Evolutionary conservation across 306 rosid genomes (phyloP), one percentile per base, ranked within the genome.

Genomic region (Trifolium pratense): DNA sequence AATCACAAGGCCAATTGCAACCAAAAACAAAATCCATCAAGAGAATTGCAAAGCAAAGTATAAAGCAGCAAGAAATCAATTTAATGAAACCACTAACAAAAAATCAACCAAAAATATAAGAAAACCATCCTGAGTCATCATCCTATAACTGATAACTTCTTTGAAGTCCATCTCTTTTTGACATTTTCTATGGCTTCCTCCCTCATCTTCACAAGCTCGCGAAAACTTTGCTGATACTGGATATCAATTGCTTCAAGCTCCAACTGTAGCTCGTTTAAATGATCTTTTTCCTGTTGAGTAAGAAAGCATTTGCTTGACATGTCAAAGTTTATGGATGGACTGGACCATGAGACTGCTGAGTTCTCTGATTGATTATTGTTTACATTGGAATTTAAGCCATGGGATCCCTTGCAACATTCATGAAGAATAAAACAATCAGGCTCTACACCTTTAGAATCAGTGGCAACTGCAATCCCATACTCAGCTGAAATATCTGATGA

Each of bases 191-290:
- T 84, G 23, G 92, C 95, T 72, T 82, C 89, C 77, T 87, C 93
- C 83, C 86, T 93, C 89, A 78, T 70, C 78, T 66, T 89, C 82
- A 71, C 37, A 62, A 93, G 96, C 64, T 85, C 86, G 49, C 71
- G 65, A 69, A 86, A 80, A 64, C 85, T 64, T 40, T 79, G 93
- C 64, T 58, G 83, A 75, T 80, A 90, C 74, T 83, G 85, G 21
- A 40, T 13, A 29, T 93, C 88, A 32, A 91, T 91, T 26, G 93
- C 86, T 62, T 81, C 90, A 31, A 91, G 83, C 86, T 91, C 98
- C 85, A 70, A 32, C 82, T 82, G 85, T 29, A 91, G 85, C 78
- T 83, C 87, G 4, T 77, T 51, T 10, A 68, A 32, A 36, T 73
- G 76, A 63, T 73, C 75, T 21, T 74, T 74, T 45, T 81, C 91